Base-by-base conservation (phyloP, 2,329 filamentous ascomycete species). In the Gyromitra esculenta region DNA sequence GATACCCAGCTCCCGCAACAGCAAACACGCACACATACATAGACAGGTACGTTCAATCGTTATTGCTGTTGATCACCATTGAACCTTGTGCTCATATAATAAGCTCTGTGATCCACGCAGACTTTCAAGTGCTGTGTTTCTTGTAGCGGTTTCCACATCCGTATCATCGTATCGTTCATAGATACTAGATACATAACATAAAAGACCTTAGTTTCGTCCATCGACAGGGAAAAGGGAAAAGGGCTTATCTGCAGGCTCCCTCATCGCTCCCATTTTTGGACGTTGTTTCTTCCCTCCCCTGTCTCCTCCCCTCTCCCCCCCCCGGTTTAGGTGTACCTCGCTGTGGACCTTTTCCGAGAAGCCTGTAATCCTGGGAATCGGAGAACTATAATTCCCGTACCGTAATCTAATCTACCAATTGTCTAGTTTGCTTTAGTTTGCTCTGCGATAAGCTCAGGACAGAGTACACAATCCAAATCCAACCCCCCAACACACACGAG, bases 331-430 rank as follows among this genome's bases (percentile, higher is more conserved):
- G 64, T 63, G 56, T 48, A 39, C 18, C 48, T 41, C 57, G 48
- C 37, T 71, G 37, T 60, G 66, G 57, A 41, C 65, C 37, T 70
- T 62, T 74, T 54, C 65, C 54, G 52, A 54, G 52, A 62, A 52
- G 59, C 71, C 71, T 50, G 65, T 69, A 75, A 75, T 69, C 72
- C 72, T 71, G 59, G 66, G 18, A 75, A 48, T 13, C 65, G 39
- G 48, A 65, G 72, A 69, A 56, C 60, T 50, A 69, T 75, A 75
- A 71, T 69, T 75, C 60, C 50, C 72, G 45, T 71, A 75, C 72
- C 59, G 72, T 60, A 75, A 75, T 75, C 72, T 70, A 75, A 75
- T 75, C 72, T 75, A 75, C 72, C 72, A 70, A 75, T 75, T 75
- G 72, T 62, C 72, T 64, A 50, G 60, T 65, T 56, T 64, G 60